phyloP scores from a whole-genome alignment of 768 basidiomycete species.

The Hygrophoropsis aurantiaca region DNA sequence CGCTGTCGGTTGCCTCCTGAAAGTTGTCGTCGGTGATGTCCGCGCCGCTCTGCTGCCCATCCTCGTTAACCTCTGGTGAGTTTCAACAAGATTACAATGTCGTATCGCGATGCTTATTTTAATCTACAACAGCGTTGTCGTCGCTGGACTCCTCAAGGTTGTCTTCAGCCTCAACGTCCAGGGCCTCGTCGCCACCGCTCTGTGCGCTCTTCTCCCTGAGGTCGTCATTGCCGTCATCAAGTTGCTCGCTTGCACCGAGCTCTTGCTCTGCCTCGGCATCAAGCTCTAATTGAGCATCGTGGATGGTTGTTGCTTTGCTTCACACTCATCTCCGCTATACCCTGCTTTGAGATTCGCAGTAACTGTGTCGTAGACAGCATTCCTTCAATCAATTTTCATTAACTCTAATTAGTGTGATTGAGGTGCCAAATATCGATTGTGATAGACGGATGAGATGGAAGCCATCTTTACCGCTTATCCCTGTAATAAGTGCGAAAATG shows the following conservation, averaged over 20 bases:
- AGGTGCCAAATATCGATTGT: no score
- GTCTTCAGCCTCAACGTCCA: conserved; percentile 19
- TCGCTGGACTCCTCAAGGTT: conserved; percentile 19
- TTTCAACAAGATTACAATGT: neutral
- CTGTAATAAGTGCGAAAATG: no score
- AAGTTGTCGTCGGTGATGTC: conserved; percentile 10
- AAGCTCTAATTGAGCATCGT: conserved; percentile 2
- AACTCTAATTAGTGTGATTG: no score
- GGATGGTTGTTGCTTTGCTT: no score
- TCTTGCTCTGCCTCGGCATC: conserved; percentile 20
- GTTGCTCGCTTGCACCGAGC: conserved; percentile 16
- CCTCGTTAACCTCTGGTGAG: conserved; percentile 20
- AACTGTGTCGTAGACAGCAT: no score
- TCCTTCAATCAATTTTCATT: no score
- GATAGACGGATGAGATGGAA: no score
- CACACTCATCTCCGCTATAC: no score
- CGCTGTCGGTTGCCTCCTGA: conserved; percentile 24
- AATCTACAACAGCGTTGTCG: conserved; percentile 10
- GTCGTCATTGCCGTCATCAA: conserved; percentile 18
- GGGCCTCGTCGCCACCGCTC: conserved; percentile 18
- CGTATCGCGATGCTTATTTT: neutral
- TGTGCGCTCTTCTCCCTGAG: conserved; percentile 17
- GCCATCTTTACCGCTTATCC: no score
- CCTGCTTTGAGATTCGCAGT: no score
- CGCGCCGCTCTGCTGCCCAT: conserved; percentile 14